These are phyloP conservation scores for Camelina hispida DNA, from an alignment of 345 rosid species.

Conservation along the genomic window DNA sequence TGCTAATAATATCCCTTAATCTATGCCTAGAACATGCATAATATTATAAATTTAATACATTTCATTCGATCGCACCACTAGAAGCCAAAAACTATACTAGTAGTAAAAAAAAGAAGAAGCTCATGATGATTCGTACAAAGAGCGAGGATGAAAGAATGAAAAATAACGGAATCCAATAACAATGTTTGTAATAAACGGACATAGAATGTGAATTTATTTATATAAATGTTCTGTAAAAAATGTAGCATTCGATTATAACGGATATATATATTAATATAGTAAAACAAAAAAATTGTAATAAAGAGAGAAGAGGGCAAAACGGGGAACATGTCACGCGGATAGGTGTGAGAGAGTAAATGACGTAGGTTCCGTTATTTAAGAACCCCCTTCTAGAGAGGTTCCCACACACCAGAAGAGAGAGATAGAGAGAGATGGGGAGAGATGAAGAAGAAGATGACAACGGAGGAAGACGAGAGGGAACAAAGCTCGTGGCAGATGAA, in stretches of 20 bases:
- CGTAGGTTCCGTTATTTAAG: constrained; percentile 52
- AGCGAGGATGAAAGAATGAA: constrained; percentile 46
- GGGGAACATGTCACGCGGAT: constrained; percentile 52
- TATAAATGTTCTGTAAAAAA: constrained; percentile 42
- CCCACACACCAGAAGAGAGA: constrained; percentile 38
- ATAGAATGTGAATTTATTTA: constrained; percentile 44
- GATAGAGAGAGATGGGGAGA: constrained; percentile 30
- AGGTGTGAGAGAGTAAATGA: constrained; percentile 47
- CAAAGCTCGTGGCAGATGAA: constrained; percentile 25
- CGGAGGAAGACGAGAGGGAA: constrained; percentile 24
- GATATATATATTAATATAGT: constrained; percentile 15
- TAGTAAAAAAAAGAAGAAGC: constrained; percentile 1
- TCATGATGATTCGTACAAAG: constrained; percentile 19
- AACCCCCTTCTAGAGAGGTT: constrained; percentile 43
- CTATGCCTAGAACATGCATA: constrained; percentile 45
- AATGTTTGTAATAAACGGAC: constrained; percentile 50
- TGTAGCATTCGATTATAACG: constrained; percentile 36
- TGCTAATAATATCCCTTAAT: constrained; percentile 43
- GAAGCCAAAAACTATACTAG: constrained; percentile 34
- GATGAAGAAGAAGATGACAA: constrained; percentile 38
- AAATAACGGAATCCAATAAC: constrained; percentile 50
- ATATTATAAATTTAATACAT: constrained; percentile 27
- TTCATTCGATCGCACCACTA: constrained; percentile 19
- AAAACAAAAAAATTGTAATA: constrained; percentile 32
- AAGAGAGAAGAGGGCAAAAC: constrained; percentile 49